Percentiles rank a stretch among this genome's conserved stretches.
phyloP scores from a whole-genome alignment of 805 yeast species.

The Grigorovia yakushimaensis region DNA sequence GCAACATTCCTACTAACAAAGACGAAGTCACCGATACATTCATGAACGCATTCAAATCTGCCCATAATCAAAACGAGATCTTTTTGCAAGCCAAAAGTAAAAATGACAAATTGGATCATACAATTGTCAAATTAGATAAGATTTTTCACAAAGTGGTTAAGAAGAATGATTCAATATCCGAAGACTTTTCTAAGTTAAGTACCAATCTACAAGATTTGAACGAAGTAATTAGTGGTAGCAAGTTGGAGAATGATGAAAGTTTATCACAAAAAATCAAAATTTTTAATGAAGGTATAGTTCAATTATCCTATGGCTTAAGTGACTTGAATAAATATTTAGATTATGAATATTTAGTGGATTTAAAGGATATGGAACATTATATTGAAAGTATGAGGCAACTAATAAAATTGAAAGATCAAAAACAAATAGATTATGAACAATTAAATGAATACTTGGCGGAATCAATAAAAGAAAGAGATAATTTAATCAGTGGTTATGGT shows the following conservation, averaged over 20 bases:
- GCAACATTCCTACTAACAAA: constrained; percentile 17
- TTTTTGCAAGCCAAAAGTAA: constrained; percentile 76
- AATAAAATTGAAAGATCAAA: constrained; percentile 79
- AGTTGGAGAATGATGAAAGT: constrained; percentile 13
- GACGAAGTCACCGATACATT: constrained; percentile 86
- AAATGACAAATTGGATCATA: constrained; percentile 76
- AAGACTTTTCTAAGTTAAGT: constrained; percentile 64
- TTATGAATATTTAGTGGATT: constrained; percentile 67
- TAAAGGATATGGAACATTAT: constrained; percentile 83
- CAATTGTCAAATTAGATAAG: constrained; percentile 66
- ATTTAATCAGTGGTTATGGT: constrained; percentile 41
- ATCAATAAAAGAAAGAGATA: constrained; percentile 56
- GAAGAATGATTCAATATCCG: constrained; percentile 61
- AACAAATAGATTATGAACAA: constrained; percentile 84
- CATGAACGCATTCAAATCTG: constrained; percentile 86
- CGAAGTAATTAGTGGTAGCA: constrained; percentile 38
- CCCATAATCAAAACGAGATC: constrained; percentile 57
- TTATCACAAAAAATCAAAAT: constrained; percentile 29
- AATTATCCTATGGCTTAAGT: constrained; percentile 34
- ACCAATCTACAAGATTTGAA: constrained; percentile 62
- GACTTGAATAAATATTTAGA: constrained; percentile 49
- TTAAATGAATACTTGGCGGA: constrained; percentile 67
- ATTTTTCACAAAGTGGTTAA: constrained; percentile 64
- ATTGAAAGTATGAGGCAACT: constrained; percentile 53
- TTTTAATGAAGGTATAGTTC: constrained; percentile 40